Conservation (phyloP, 345 rosid species). For the Microthlaspi erraticum region DNA sequence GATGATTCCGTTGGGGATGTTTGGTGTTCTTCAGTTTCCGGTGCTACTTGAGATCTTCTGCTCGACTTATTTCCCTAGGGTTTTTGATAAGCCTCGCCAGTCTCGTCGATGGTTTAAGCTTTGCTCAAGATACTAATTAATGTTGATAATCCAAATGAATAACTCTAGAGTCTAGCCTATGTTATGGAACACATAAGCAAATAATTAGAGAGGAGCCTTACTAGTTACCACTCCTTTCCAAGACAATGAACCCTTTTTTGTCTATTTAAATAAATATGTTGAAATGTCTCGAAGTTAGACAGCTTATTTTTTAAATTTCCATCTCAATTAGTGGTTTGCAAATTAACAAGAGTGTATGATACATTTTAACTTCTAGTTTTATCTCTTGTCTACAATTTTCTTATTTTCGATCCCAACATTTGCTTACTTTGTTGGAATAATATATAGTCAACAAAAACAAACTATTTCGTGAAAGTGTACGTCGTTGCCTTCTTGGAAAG, state of each 20-base stretch:
- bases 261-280: neutral
- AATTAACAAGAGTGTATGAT: neutral
- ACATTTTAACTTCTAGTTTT: neutral
- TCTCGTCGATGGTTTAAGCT: constrained; percentile 14
- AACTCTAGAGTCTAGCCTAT: neutral
- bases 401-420: neutral
- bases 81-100: constrained; percentile 58
- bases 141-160: neutral
- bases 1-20: constrained; percentile 62
- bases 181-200: neutral
- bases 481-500: constrained; percentile 10
- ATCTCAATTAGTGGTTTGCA: neutral
- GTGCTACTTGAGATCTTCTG: constrained; percentile 64
- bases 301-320: neutral
- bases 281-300: neutral
- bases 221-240: too few relatives aligned
- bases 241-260: neutral
- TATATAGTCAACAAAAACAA: neutral
- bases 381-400: neutral
- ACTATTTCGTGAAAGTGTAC: constrained; percentile 20
- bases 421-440: neutral
- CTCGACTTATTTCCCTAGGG: constrained; percentile 64
- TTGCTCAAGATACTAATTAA: neutral
- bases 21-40: constrained; percentile 69
- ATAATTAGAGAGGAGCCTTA: too few relatives aligned